phyloP scores from a whole-genome alignment of 2,329 filamentous ascomycete genomes.

The Alternaria incomplexa region DNA sequence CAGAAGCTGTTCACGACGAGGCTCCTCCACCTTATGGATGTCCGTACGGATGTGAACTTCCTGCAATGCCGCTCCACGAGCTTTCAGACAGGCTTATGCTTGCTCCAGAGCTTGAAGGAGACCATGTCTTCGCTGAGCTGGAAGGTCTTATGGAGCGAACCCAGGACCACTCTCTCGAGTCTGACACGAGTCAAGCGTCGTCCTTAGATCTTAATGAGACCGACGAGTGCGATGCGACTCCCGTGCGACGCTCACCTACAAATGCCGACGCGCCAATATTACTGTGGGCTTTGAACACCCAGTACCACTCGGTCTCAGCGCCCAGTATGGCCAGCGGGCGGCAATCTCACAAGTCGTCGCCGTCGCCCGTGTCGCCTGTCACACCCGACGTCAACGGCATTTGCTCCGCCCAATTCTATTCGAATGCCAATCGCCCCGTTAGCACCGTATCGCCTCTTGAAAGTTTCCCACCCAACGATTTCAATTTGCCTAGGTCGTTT shows the following conservation, averaged over 20 bases:
- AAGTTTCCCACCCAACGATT: background rate
- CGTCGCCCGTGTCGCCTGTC: constrained; percentile 2
- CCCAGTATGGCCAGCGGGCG: background rate
- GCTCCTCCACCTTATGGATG: background rate
- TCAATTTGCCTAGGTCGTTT: background rate
- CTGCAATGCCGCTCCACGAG: background rate
- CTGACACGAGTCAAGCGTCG: background rate
- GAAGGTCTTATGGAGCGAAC: background rate
- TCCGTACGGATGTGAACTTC: background rate
- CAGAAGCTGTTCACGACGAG: background rate
- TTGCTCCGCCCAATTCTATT: background rate
- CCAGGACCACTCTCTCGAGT: background rate
- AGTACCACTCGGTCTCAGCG: background rate
- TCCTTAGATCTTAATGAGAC: background rate
- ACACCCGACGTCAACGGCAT: background rate
- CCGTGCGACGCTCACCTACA: background rate
- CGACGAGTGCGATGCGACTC: background rate
- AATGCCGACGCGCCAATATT: background rate
- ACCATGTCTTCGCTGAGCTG: background rate
- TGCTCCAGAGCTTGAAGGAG: background rate
- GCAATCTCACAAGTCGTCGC: background rate
- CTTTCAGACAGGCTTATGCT: background rate
- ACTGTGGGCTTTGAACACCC: background rate
- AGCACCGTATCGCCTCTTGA: background rate
- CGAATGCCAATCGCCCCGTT: background rate